Base-by-base conservation (phyloP, 1,139 yeast genomes). In the Pichia sp. region DNA sequence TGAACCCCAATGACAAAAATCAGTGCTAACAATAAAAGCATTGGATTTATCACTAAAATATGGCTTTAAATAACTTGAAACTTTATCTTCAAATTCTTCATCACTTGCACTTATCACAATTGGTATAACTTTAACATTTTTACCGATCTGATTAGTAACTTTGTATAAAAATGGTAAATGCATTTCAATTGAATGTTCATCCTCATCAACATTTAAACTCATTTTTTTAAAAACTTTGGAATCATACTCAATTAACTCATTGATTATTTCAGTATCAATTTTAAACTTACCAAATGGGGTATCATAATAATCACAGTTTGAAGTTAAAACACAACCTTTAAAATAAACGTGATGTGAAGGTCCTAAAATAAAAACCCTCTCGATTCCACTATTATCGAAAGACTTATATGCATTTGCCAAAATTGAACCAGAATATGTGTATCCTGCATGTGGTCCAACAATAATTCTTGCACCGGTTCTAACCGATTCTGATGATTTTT, bases 1-100 rank as follows among this genome's bases (percentile, higher is more conserved):
- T 5, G 76, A 63, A 1, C 97, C 97, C 99, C 99, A 93, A 65
- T 93, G 99, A 65, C 98, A 91, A 64, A 93, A 95, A 70, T 93
- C 99, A 1, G 95, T 81, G 62, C 96, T 87, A 7, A 93, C 75
- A 29, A 88, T 80, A 68, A 93, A 87, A 1, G 89, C 83, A 62
- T 83, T 85, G 38, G 70, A 69, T 28, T 76, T 75, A 60, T 84
- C 79, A 5, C 66, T 67, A 52, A 89, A 65, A 60, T 76, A 87
- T 1, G 84, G 82, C 14, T 70, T 67, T 49, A 93, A 70, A 0
- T 73, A 60, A 1, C 65, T 60, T 0, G 85, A 84, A 25, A 87
- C 64, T 27, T 70, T 67, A 16, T 65, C 62, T 51, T 80, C 81
- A 46, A 77, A 71, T 1, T 58, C 59, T 14, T 72, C 69, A 51